These are phyloP conservation scores for Butyriboletus appendiculatus DNA, from an alignment of 1,284 basidiomycete species.

Conservation along the genomic window DNA sequence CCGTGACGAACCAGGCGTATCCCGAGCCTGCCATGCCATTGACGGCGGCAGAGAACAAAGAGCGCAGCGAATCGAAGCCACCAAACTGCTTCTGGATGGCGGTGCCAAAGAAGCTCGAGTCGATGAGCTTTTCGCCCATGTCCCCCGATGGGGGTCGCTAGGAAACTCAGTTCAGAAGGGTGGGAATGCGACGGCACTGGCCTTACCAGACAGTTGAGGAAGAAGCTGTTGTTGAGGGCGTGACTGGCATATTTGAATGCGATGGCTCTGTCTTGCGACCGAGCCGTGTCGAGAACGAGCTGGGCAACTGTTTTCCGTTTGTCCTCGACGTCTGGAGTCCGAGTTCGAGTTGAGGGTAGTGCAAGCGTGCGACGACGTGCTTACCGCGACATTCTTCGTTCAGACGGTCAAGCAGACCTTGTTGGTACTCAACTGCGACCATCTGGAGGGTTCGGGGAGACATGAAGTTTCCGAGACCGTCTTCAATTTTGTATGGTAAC, in stretches of 20 bases:
- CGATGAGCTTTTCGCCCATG: slow-evolving; percentile 48
- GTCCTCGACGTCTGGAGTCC: slow-evolving; percentile 52
- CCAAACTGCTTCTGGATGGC: slow-evolving; percentile 59
- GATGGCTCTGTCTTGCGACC: slow-evolving; percentile 61
- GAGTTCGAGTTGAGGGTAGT: slow-evolving; percentile 4
- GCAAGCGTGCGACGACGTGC: slow-evolving; percentile 27
- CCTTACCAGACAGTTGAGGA: slow-evolving; percentile 82
- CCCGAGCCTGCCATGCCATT: slow-evolving; percentile 82
- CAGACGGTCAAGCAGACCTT: slow-evolving; percentile 73
- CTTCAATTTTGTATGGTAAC: slow-evolving; percentile 65
- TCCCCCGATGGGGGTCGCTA: slow-evolving; percentile 53
- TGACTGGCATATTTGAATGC: slow-evolving; percentile 93
- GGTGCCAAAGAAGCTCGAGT: slow-evolving; percentile 35
- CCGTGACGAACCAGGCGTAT: slow-evolving; percentile 86
- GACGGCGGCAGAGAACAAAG: slow-evolving; percentile 74
- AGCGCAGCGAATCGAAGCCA: slow-evolving; percentile 70
- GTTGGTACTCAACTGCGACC: slow-evolving; percentile 79
- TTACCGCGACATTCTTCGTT: slow-evolving; percentile 74
- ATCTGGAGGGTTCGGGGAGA: slow-evolving; percentile 65
- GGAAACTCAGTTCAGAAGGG: not conserved
- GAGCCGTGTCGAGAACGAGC: slow-evolving; percentile 73
- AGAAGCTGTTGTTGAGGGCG: slow-evolving; percentile 95
- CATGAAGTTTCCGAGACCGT: slow-evolving; percentile 75
- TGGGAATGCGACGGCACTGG: slow-evolving; percentile 11
- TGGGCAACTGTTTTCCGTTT: slow-evolving; percentile 68